Conservation (phyloP, 1,284 basidiomycete genomes). For the Ganoderma lingzhi region DNA sequence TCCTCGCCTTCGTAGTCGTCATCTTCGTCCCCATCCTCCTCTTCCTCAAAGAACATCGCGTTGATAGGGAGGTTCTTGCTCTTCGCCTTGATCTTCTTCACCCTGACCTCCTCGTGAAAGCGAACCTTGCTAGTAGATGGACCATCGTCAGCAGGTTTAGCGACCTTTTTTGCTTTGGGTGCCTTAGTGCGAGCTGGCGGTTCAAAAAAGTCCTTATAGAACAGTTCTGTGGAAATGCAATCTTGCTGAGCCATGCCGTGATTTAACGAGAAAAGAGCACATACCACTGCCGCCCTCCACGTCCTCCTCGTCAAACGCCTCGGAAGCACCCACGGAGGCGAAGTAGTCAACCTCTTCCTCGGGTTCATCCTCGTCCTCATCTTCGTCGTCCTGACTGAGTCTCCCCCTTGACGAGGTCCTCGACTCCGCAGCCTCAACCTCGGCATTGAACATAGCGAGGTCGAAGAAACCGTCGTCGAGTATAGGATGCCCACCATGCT, state of each 20-base stretch:
- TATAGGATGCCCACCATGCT: constrained; percentile 54
- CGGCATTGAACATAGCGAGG: constrained; percentile 88
- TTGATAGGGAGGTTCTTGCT: constrained; percentile 66
- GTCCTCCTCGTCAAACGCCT: constrained; percentile 50
- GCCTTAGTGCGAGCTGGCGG: constrained; percentile 49
- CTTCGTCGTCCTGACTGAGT: constrained; percentile 63
- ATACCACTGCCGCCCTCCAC: constrained; percentile 53
- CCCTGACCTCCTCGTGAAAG: constrained; percentile 83
- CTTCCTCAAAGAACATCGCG: constrained; percentile 46
- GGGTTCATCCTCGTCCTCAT: constrained; percentile 59
- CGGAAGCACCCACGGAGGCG: constrained; percentile 59
- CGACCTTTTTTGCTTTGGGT: constrained; percentile 33
- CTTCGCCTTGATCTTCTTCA: constrained; percentile 78
- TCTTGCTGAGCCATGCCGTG: not conserved
- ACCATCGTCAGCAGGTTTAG: constrained; percentile 21
- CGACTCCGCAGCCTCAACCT: constrained; percentile 85
- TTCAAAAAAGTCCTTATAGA: constrained; percentile 81
- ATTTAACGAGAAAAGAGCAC: constrained; percentile 27
- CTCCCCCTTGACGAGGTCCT: constrained; percentile 66
- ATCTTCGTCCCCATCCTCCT: constrained; percentile 44
- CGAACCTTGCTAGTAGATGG: constrained; percentile 60
- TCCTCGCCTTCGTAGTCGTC: constrained; percentile 38
- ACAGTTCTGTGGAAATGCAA: constrained; percentile 53
- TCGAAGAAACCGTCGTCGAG: constrained; percentile 97
- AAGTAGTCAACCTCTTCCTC: constrained; percentile 76